Evolutionary conservation across 2,329 filamentous ascomycete species (phyloP).

Genomic region (Elsinoe arachidis): DNA sequence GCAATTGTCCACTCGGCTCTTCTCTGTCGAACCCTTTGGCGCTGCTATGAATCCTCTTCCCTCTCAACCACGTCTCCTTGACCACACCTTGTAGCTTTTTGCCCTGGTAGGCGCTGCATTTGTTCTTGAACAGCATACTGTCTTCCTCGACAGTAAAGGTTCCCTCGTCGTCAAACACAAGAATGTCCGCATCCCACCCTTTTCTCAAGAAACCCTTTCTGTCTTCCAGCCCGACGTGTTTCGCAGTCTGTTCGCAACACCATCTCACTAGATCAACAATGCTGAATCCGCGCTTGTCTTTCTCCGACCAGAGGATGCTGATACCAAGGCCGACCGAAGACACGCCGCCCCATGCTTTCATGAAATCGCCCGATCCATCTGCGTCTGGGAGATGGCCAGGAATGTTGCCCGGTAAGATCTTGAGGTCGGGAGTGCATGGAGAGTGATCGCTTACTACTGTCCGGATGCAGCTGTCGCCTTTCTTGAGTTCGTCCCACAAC

Average conservation of each 20-base stretch:
- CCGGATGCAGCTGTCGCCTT: constrained; percentile 67
- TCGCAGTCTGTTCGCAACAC: constrained; percentile 78
- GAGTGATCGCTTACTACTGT: constrained; percentile 95
- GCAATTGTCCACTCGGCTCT: constrained; percentile 40
- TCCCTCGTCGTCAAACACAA: constrained; percentile 79
- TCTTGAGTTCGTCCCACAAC: constrained; percentile 72
- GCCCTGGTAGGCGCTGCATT: constrained; percentile 83
- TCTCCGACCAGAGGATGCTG: constrained; percentile 78
- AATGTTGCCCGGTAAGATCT: constrained; percentile 70
- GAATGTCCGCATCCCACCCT: constrained; percentile 84
- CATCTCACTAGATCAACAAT: constrained; percentile 75
- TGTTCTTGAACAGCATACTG: constrained; percentile 92
- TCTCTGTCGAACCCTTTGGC: constrained; percentile 56
- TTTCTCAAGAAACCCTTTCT: constrained; percentile 72
- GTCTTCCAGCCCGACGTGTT: constrained; percentile 75
- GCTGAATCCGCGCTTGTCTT: constrained; percentile 51
- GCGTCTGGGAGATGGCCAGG: constrained; percentile 33
- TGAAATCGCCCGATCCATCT: constrained; percentile 66
- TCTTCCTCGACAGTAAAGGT: constrained; percentile 60
- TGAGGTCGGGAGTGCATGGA: constrained; percentile 89
- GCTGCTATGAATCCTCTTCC: constrained; percentile 62
- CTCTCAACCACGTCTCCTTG: constrained; percentile 75
- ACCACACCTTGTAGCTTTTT: constrained; percentile 70
- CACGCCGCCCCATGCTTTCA: constrained; percentile 93
- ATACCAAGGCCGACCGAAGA: constrained; percentile 87